Base-by-base conservation (phyloP, 2,329 filamentous ascomycete species). In the Dendrostoma leiphaemia region DNA sequence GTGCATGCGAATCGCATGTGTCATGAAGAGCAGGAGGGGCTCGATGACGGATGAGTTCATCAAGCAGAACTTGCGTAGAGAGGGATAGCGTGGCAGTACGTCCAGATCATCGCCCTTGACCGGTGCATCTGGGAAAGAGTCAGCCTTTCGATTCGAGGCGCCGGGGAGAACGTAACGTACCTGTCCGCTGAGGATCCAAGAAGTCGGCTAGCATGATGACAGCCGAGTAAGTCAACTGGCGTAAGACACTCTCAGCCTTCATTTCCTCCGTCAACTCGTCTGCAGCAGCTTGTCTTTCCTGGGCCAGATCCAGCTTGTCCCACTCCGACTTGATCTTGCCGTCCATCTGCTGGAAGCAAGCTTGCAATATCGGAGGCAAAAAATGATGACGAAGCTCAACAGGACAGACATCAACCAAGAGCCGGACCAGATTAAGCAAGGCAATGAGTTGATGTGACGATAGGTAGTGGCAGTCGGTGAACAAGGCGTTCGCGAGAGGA, bases 181-280 rank as follows among this genome's bases (percentile, higher is more conserved):
- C 86, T 68, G 71, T 78, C 73, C 83, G 76, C 46, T 80, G 78
- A 13, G 91, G 89, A 67, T 96, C 92, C 21, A 99, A 78, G 63
- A 97, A 85, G 61, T 91, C 89, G 7, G 91, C 90, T 59, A 97
- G 88, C 80, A 97, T 91, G 63, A 94, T 86, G 28, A 97, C 91
- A 1, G 92, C 90, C 3, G 91, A 91, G 70, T 95, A 94, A 0
- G 93, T 97, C 47, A 97, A 80, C 68, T 97, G 91, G 19, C 94
- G 85, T 43, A 99, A 75, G 28, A 99, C 95, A 65, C 93, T 97
- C 69, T 99, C 94, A 6, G 90, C 87, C 71, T 97, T 96, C 94
- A 99, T 99, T 73, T 99, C 94, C 62, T 97, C 91, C 1, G 89
- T 90, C 50, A 99, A 74, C 56, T 90, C 89, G 52, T 92, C 90